Base-by-base conservation (phyloP, 768 basidiomycete genomes). In the Pleurotus sapidus region DNA sequence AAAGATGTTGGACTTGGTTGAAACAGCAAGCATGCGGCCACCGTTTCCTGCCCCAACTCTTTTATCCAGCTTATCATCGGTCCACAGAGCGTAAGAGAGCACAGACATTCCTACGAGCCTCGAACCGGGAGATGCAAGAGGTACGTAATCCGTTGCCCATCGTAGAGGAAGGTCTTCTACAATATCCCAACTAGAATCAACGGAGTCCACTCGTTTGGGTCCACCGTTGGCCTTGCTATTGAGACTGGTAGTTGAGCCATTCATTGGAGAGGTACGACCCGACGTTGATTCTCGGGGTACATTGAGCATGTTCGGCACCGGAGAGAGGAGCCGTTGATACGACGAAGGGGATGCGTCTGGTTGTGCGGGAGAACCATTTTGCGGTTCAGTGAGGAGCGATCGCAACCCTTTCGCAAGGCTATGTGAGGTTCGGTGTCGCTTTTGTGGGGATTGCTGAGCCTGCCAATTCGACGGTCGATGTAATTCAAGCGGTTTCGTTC, bases 141-240 rank as follows among this genome's bases (percentile, higher is more conserved):
- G 86, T 2, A 91, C 88, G 65, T 82, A 93, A 68, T 94, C 92
- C 0, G 87, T 88, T n/a, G 91, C 89, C 92, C 92, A 94, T 30
- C 89, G 82, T 46, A 93, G 64, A 1, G 90, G 88, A 7, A 89
- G 71, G 47, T 84, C 82, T 11, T 92, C 90, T 0, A 91, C 76
- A 5, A 91, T 65, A 67, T 93, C 91, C 91, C 90, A 87, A 27
- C 73, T 75, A 11, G 82, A 78, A 48, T 84, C 83, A 46, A 71
- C 73, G 8, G 78, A 70, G 23, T 54, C 51, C 11, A 38, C 38
- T 9, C 51, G 51, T n/a, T 39, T 53, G 14, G 38, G 30, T 17
- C 18, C 30, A 14, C 17, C 38, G 24, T n/a, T 15, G 40, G 5
- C 39, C 23, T 15, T 11, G 15, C 39, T 24, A 54, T 54, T 54